Conservation (phyloP, 345 rosid species). For the Camelina neglecta region DNA sequence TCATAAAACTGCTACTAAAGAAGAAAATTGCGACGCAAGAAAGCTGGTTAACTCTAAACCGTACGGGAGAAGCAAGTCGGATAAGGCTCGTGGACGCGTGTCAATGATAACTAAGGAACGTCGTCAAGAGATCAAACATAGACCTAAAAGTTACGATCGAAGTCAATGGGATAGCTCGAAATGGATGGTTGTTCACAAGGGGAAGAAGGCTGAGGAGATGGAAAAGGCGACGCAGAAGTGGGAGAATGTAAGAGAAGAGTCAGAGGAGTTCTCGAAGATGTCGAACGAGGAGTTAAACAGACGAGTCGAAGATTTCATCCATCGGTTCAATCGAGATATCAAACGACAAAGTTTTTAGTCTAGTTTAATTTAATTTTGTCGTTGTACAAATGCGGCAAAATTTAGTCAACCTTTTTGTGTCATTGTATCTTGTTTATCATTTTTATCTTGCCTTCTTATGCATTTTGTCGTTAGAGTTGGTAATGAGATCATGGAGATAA, state of each 20-base stretch:
- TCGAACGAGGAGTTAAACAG: conserved; percentile 73
- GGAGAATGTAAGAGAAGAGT: conserved; percentile 46
- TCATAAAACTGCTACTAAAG: background rate
- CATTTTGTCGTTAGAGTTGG: conserved; percentile 39
- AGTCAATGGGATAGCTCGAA: conserved; percentile 34
- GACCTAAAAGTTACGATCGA: conserved; percentile 23
- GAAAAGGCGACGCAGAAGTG: conserved; percentile 23
- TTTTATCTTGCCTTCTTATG: background rate
- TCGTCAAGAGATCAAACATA: conserved; percentile 12
- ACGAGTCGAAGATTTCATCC: conserved; percentile 83
- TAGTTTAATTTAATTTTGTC: conserved; percentile 18
- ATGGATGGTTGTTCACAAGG: conserved; percentile 31
- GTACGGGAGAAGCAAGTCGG: conserved; percentile 39
- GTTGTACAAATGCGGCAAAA: background rate
- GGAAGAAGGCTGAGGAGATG: conserved; percentile 9
- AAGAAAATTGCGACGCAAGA: background rate
- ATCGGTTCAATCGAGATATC: conserved; percentile 61
- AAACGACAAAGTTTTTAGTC: conserved; percentile 49
- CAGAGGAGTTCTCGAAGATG: conserved; percentile 64
- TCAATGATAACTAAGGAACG: conserved; percentile 8
- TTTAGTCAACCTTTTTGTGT: conserved; percentile 22
- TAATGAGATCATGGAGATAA: conserved; percentile 30
- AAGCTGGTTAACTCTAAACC: conserved; percentile 3
- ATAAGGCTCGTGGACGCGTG: conserved; percentile 4
- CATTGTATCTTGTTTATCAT: conserved; percentile 20